Base-by-base conservation (phyloP, 768 basidiomycete genomes). In the Chalciporus chontae region DNA sequence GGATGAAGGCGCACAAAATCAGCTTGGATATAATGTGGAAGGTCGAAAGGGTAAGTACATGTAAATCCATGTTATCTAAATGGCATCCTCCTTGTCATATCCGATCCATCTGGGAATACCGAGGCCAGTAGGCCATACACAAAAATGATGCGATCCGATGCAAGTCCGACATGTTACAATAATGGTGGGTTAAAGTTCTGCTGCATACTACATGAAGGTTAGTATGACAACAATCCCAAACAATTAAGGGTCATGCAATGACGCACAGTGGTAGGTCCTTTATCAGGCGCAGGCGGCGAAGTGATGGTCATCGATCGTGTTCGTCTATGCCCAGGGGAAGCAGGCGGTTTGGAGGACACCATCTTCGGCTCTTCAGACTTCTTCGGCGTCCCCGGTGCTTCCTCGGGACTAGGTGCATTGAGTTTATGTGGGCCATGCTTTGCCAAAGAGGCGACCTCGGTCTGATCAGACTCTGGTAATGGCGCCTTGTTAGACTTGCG, bases 301-400 rank as follows among this genome's bases (percentile, higher is more conserved):
- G 45, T 53, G 38, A 65, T 64, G 3, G 66, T 48, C 63, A 68
- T 52, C 0, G 66, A 68, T 29, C 36, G 64, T 26, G 68, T 54
- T 17, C 66, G 66, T 46, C 66, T 43, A 26, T 58, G 66, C 5
- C 47, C 52, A 3, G 47, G 56, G 4, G 60, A 52, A 4, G 51
- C 43, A 5, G 58, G 54, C 5, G 29, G 31, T 47, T 34, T 34
- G 36, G 41, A 29, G 34, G 29, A 21, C 41, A 34, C 4, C n/a
- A 27, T 39, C 39, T 27, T 41, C n/a, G 26, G 36, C 10, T 41
- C 38, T 6, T 44, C 34, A 11, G n/a, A 19, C 34, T 40, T 32
- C 15, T 42, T 52, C 42, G 41, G 19, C 15, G 26, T 13, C 17
- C n/a, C n/a, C 21, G 23, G 23, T 10, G n/a, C 9, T 18, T 24